Evolutionary conservation across 441 rosid genomes (phyloP).

Genomic region (Mallotus japonicus): DNA sequence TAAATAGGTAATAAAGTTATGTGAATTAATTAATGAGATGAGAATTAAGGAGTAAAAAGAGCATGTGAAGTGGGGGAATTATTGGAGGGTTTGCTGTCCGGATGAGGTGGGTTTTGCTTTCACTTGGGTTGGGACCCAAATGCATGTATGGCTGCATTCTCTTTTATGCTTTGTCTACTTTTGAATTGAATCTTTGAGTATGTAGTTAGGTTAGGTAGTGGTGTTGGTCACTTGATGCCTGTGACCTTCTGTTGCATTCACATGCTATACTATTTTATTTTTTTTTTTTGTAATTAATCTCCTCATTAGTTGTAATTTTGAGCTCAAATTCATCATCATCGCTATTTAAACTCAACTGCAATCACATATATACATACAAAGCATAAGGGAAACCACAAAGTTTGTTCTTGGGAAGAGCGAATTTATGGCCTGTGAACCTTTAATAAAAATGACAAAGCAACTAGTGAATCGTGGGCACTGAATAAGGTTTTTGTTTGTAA

Average conservation of each 20-base stretch:
- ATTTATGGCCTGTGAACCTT: not conserved
- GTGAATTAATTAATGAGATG: too few relatives aligned
- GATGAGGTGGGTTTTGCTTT: not conserved
- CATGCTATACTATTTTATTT: not conserved
- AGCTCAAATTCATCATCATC: not conserved
- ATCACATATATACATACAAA: too few relatives aligned
- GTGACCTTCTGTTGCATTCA: not conserved
- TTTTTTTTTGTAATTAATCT: too few relatives aligned
- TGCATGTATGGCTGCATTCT: not conserved
- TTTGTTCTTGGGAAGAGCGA: not conserved
- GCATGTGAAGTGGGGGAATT: conserved; percentile 26
- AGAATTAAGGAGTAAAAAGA: not conserved
- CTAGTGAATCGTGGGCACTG: not conserved
- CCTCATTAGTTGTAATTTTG: not conserved
- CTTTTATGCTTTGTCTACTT: not conserved
- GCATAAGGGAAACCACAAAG: not conserved
- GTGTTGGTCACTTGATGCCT: not conserved
- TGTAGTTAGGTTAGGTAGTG: not conserved
- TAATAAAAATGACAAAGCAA: not conserved
- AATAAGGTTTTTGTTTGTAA: not conserved
- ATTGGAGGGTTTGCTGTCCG: not conserved
- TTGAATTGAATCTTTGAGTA: not conserved
- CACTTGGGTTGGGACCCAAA: conserved; percentile 24
- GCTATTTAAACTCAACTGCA: not conserved
- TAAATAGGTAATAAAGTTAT: not conserved